phyloP scores from a whole-genome alignment of 2,329 filamentous ascomycete genomes.

The Ophiostoma himal-ulmi region DNA sequence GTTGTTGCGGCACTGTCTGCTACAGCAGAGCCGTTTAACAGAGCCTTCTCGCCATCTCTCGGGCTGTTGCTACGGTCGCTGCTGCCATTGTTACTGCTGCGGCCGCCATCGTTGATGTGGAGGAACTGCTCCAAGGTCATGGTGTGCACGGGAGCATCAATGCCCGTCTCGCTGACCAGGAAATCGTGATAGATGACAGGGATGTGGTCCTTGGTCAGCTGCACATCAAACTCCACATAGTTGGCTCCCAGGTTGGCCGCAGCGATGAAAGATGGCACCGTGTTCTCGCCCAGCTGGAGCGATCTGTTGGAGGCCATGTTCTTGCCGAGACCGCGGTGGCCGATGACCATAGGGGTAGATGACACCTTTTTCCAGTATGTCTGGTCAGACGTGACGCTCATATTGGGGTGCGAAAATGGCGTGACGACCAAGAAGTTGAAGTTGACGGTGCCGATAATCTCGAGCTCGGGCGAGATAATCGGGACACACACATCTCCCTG shows the following conservation, averaged over 20 bases:
- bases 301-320: constrained; percentile 79
- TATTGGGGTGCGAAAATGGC: constrained; percentile 87
- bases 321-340: constrained; percentile 75
- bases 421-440: constrained; percentile 97
- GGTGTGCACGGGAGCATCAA: constrained; percentile 93
- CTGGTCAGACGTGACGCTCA: constrained; percentile 82
- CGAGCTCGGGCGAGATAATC: constrained; percentile 75
- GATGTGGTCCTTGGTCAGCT: constrained; percentile 96
- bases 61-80: constrained; percentile 20
- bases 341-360: constrained; percentile 70
- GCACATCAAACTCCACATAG: constrained; percentile 77
- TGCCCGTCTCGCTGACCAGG: constrained; percentile 92
- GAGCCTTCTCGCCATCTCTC: constrained; percentile 6
- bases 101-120: constrained; percentile 63
- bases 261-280: constrained; percentile 89
- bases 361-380: constrained; percentile 95
- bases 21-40: neutral
- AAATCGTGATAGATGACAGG: constrained; percentile 99
- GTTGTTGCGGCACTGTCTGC: neutral
- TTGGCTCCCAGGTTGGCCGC: constrained; percentile 85
- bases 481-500: constrained; percentile 91
- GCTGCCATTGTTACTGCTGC: constrained; percentile 23
- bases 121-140: constrained; percentile 93
- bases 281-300: constrained; percentile 93
- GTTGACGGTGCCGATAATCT: constrained; percentile 89